phyloP scores from a whole-genome alignment of 768 basidiomycete species.

The Pholiota microspora region DNA sequence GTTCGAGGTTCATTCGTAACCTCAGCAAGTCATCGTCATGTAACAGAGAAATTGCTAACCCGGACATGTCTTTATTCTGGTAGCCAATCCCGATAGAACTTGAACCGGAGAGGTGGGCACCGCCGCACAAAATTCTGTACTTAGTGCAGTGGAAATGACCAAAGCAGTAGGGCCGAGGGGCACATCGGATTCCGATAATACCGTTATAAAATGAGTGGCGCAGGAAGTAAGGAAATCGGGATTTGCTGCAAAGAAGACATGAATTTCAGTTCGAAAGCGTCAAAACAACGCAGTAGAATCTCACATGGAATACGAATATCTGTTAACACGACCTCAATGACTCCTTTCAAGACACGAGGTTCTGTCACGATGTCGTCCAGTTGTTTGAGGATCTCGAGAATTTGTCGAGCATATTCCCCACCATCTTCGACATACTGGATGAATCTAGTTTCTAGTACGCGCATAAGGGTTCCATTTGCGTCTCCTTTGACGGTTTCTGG shows the following conservation, averaged over 20 bases:
- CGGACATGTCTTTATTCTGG: slow-evolving; percentile 21
- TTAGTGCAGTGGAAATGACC: slow-evolving; percentile 66
- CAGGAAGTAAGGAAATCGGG: slow-evolving; percentile 19
- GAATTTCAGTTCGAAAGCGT: not conserved
- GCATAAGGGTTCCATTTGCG: slow-evolving; percentile 34
- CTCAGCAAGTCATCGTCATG: not conserved
- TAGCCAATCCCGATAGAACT: slow-evolving; percentile 39
- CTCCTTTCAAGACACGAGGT: slow-evolving; percentile 48
- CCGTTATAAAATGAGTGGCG: slow-evolving; percentile 40
- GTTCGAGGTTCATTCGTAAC: not conserved
- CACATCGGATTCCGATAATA: slow-evolving; percentile 36
- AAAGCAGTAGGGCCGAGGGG: slow-evolving; percentile 55
- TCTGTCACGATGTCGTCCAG: slow-evolving; percentile 33
- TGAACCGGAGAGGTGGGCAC: slow-evolving; percentile 36
- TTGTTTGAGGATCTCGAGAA: slow-evolving; percentile 40
- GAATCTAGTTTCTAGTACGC: slow-evolving; percentile 17
- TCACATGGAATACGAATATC: slow-evolving; percentile 47
- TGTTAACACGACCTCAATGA: slow-evolving; percentile 54
- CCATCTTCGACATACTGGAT: slow-evolving; percentile 41
- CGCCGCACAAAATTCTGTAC: slow-evolving; percentile 56
- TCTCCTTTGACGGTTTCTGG: slow-evolving; percentile 29
- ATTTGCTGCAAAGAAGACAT: slow-evolving; percentile 7
- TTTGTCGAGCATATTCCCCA: slow-evolving; percentile 52
- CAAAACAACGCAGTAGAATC: slow-evolving; percentile 7
- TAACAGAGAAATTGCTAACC: slow-evolving; percentile 9